phyloP scores from a whole-genome alignment of 352 stramenopile species.

The Globisporangium irregulare region DNA sequence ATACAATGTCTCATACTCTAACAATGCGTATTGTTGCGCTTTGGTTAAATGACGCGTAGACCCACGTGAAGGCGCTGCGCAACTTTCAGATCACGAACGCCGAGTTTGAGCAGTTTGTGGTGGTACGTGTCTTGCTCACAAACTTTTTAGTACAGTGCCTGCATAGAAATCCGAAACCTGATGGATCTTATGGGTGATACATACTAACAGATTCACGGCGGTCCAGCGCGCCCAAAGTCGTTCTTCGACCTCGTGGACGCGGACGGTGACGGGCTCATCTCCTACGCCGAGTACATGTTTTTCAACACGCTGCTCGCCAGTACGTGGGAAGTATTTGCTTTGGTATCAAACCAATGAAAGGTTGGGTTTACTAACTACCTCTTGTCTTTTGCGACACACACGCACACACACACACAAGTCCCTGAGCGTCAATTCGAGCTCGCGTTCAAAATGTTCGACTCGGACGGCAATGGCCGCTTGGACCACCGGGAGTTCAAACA shows the following conservation, averaged over 20 bases:
- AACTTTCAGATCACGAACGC: constrained; percentile 77
- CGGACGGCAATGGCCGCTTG: constrained; percentile 73
- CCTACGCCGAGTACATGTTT: constrained; percentile 89
- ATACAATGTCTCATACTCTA: neutral
- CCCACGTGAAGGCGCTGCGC: constrained; percentile 71
- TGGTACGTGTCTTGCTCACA: constrained; percentile 15
- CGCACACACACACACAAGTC: constrained; percentile 31
- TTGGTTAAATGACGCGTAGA: constrained; percentile 24
- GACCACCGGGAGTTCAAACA: constrained; percentile 86
- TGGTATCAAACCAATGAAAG: neutral
- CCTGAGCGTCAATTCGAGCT: constrained; percentile 83
- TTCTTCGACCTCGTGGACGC: constrained; percentile 87
- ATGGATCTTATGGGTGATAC: neutral
- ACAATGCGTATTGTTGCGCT: neutral
- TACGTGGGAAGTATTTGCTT: constrained; percentile 29
- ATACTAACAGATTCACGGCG: constrained; percentile 42
- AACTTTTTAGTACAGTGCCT: neutral
- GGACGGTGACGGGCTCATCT: constrained; percentile 85
- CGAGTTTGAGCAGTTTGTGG: constrained; percentile 83
- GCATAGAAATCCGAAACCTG: neutral
- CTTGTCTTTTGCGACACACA: neutral
- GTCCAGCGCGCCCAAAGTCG: constrained; percentile 51
- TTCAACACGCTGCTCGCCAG: constrained; percentile 85
- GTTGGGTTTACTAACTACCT: neutral
- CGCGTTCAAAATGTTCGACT: constrained; percentile 90